Base-by-base conservation (phyloP, 2,329 filamentous ascomycete species). In the Teratosphaeria destructans region DNA sequence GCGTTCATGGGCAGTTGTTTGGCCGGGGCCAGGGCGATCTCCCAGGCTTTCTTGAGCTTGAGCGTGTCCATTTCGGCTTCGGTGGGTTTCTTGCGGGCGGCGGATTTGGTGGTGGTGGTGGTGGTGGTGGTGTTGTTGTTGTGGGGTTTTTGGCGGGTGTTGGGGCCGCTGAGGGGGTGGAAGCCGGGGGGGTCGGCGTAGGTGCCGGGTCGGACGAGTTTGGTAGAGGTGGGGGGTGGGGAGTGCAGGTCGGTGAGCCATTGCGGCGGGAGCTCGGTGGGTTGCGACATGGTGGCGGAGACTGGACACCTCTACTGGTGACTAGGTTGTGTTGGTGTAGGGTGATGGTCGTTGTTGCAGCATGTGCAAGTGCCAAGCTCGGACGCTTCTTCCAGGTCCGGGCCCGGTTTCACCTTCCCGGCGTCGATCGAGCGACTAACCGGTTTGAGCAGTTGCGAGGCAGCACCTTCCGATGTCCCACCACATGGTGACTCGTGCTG, bases 11-110 rank as follows among this genome's bases (percentile, higher is more conserved):
- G 94, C 54, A 99, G 81, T 72, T 88, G 86, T 79, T 99, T 99
- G 63, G 94, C 87, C 0, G 94, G 94, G 2, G 88, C 93, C 55
- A 99, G 84, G 52, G 94, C 93, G 53, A 99, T 84, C 76, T 99
- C 94, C 94, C 94, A 99, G 0, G 94, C 94, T 75, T 99, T 99
- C 78, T 99, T 99, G 68, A 99, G 79, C 80, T 97, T 97, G 64
- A 99, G 81, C 26, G 88, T 91, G 74, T 97, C 93, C 82, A 92
- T 96, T 76, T 97, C 92, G 69, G 88, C 88, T 65, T 86, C 75
- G 1, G 88, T 87, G 35, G 88, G 87, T 61, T 86, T 79, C 68
- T 87, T 85, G 66, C 87, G 85, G 73, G 80, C 65, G 62, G 74
- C 70, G 60, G 61, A 23, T 23, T 23, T 60, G 58, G 64, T 49